Evolutionary conservation across 73 alveolate species (phyloP).

Genomic region (Symbiodinium natans): DNA sequence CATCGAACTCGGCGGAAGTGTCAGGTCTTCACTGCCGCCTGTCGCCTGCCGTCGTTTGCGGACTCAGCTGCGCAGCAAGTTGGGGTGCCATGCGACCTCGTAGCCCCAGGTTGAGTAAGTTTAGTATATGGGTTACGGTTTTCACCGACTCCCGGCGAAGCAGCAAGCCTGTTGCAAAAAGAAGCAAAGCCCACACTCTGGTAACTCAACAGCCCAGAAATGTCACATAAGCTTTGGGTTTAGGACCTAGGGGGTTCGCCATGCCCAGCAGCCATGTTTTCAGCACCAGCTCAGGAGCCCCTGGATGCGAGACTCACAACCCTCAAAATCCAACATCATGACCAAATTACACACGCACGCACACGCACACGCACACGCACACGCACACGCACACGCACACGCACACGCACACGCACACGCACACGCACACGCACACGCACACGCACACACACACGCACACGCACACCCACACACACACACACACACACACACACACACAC

Average conservation of each 20-base stretch:
- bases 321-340: background rate
- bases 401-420: slow-evolving; percentile 51
- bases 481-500: slow-evolving; percentile 72
- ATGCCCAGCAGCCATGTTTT: too few relatives aligned
- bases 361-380: slow-evolving; percentile 42
- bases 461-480: slow-evolving; percentile 61
- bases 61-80: too few relatives aligned
- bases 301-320: background rate
- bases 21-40: background rate
- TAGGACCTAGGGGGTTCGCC: too few relatives aligned
- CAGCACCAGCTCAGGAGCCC: too few relatives aligned
- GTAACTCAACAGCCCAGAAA: too few relatives aligned
- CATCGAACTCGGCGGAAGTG: background rate
- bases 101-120: too few relatives aligned
- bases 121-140: too few relatives aligned
- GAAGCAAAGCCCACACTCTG: too few relatives aligned
- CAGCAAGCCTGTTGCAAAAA: too few relatives aligned
- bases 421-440: slow-evolving; percentile 52
- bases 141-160: too few relatives aligned
- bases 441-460: slow-evolving; percentile 53
- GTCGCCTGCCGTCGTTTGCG: background rate
- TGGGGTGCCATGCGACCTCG: too few relatives aligned
- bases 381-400: slow-evolving; percentile 45
- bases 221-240: too few relatives aligned
- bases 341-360: slow-evolving; percentile 36